A percentile compares a stretch with the other conserved stretches of the same genome.
Evolutionary conservation across 495 filamentous ascomycete species (phyloP).

Genomic region (Penicillium diatomitis): DNA sequence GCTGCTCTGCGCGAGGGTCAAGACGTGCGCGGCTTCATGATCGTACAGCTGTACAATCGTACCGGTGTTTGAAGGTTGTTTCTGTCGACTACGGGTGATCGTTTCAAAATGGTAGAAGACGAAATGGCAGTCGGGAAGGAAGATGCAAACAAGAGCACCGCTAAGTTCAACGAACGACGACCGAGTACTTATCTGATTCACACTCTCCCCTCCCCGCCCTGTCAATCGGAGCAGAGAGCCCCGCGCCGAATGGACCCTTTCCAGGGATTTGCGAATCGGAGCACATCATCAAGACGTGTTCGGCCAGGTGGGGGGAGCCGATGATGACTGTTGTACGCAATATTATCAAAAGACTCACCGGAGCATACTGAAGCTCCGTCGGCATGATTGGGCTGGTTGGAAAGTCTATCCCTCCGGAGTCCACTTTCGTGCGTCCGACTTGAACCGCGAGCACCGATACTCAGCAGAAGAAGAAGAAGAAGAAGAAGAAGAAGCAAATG

Average conservation of each 20-base stretch:
- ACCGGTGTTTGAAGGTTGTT: slow-evolving; percentile 15
- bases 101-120: neutral
- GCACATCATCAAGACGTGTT: neutral
- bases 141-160: too few relatives aligned
- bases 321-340: slow-evolving; percentile 8
- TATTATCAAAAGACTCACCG: slow-evolving; percentile 8
- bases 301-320: neutral
- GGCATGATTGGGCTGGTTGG: slow-evolving; percentile 2
- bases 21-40: slow-evolving; percentile 28
- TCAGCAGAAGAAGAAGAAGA: neutral
- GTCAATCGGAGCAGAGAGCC: slow-evolving; percentile 4
- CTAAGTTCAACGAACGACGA: too few relatives aligned
- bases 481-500: neutral
- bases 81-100: neutral
- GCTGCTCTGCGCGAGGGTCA: slow-evolving; percentile 1
- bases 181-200: neutral
- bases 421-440: slow-evolving; percentile 9
- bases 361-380: slow-evolving; percentile 1
- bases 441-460: slow-evolving; percentile 5
- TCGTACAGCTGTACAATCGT: slow-evolving; percentile 14
- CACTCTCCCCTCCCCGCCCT: neutral
- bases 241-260: neutral
- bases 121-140: neutral
- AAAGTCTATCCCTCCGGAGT: slow-evolving; percentile 6
- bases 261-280: too few relatives aligned